A percentile compares a stretch with the other conserved stretches of the same genome.
These are phyloP conservation scores for Penicillium sp. DNA, from an alignment of 2,329 filamentous ascomycete species.

Conservation along the genomic window DNA sequence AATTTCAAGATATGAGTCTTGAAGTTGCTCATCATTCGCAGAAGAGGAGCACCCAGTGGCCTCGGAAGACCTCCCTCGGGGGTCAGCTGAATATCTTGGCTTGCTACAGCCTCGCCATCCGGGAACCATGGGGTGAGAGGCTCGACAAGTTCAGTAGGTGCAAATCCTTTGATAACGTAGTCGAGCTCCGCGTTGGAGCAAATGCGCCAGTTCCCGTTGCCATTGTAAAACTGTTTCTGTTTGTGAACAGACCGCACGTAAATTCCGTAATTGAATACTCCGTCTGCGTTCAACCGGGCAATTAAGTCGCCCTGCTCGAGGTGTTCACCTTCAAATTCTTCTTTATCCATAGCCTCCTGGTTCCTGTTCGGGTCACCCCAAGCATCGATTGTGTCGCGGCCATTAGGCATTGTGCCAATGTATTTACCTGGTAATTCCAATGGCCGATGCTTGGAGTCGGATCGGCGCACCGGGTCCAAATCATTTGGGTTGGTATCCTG, in stretches of 20 bases:
- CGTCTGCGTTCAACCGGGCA: slow-evolving; percentile 31
- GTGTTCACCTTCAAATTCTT: slow-evolving; percentile 37
- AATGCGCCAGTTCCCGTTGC: slow-evolving; percentile 46
- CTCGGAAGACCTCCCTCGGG: slow-evolving; percentile 46
- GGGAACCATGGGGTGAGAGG: slow-evolving; percentile 55
- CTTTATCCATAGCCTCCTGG: slow-evolving; percentile 29
- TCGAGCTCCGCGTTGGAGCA: slow-evolving; percentile 41
- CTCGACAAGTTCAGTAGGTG: slow-evolving; percentile 46
- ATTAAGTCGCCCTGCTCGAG: slow-evolving; percentile 46
- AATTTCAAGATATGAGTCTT: slow-evolving; percentile 35
- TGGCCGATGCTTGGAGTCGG: slow-evolving; percentile 18
- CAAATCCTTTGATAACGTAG: slow-evolving; percentile 53
- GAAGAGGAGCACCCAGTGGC: slow-evolving; percentile 36
- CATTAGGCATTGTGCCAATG: slow-evolving; percentile 39
- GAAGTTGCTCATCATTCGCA: slow-evolving; percentile 38
- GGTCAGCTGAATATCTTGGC: slow-evolving; percentile 34
- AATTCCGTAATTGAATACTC: slow-evolving; percentile 36
- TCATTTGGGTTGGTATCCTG: slow-evolving; percentile 32
- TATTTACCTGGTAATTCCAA: slow-evolving; percentile 15
- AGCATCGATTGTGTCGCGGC: slow-evolving; percentile 29
- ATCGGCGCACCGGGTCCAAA: slow-evolving; percentile 32
- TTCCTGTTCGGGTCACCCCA: slow-evolving; percentile 28
- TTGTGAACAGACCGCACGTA: slow-evolving; percentile 44
- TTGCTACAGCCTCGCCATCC: slow-evolving; percentile 26
- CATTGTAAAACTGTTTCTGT: slow-evolving; percentile 47